Base-by-base conservation (phyloP, 1,284 basidiomycete species). In the Cutaneotrichosporon dermatis region DNA sequence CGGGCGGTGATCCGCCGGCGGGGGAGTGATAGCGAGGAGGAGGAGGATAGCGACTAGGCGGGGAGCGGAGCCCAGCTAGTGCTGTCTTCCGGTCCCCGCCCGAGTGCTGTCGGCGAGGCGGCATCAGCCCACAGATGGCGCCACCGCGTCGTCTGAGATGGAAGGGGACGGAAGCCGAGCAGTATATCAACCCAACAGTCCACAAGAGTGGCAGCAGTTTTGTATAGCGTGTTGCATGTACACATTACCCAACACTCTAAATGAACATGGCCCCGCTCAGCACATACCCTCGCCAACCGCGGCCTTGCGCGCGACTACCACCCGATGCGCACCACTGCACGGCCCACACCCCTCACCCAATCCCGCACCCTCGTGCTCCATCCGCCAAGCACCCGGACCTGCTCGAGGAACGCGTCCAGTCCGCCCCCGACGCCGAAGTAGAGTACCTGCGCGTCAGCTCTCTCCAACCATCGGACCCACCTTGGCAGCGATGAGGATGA, bases 391-490 rank as follows among this genome's bases (percentile, higher is more conserved):
- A 69, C 71, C 58, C 83, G 78, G 0, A 92, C 81, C n/a, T 68
- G 66, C 25, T 73, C 62, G 15, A 86, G 74, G 73, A 99, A 96
- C 59, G 88, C 87, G 25, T 84, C 79, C 8, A 93, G 81, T 0
- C 92, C 90, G 0, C 94, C 94, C 0, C 95, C 95, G 4, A 98
- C 93, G 13, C 95, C 95, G 78, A 98, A 98, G 75, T 99, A 98
- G 35, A 97, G 80, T 8, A 92, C 83, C 78, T 98, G 2, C 2
- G 2, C n/a, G 10, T 25, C 43, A 9, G 12, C 15, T 13, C 4
- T 1, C 43, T 54, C 36, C 56, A 51, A 51, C 36, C 36, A 13
- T 16, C 48, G 6, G 1, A 66, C 75, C 60, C 51, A 77, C 77
- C 64, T 79, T 76, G 6, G 76, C 72, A 60, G 76, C 77, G 6